Evolutionary conservation across 1,284 basidiomycete genomes (phyloP), one percentile per base, ranked within the genome.

Genomic region (Singerocomus rubriflavus): DNA sequence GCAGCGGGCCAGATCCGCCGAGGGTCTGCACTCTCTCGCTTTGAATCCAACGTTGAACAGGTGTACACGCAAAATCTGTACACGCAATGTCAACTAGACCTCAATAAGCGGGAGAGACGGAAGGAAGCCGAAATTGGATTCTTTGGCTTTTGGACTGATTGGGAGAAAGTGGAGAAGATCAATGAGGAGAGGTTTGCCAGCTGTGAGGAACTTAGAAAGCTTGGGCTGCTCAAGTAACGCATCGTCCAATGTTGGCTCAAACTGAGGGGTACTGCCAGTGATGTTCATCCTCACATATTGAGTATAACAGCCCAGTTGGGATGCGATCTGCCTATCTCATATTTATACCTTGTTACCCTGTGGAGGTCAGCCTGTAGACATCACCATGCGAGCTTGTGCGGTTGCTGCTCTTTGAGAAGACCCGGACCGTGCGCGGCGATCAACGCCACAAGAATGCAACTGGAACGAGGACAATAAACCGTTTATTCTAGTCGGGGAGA

Each of bases 91-190:
- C 81, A 87, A 62, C 70, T 71, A 6, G 82, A 82, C 40, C 54
- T 82, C 48, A 82, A 89, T 55, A 67, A 72, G 53, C 84, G 84
- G 62, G 75, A 85, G 59, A 79, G 82, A 51, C 72, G 76, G 54
- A 85, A 87, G 62, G 85, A 92, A 41, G 76, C 81, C 5, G 87
- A 92, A 58, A 72, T 90, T 45, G 94, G 93, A 3, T 72, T 96
- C 58, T 93, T 97, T 65, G 94, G 93, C 2, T 74, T 94, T 52
- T 89, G 91, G 17, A 88, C 91, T 16, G 88, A 97, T 66, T 92
- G 89, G 85, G 86, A 91, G 40, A 91, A 91, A 70, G 85, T 93
- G 50, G 75, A 74, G 66, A 66, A 66, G 57, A 87, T 93, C 51
- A 78, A 85, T 48, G 68, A 67, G 27, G 84, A 90, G 72, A 75